Evolutionary conservation across 139 green algal species (phyloP), one percentile per base, ranked within the genome.

Genomic region (Micractinium conductrix): DNA sequence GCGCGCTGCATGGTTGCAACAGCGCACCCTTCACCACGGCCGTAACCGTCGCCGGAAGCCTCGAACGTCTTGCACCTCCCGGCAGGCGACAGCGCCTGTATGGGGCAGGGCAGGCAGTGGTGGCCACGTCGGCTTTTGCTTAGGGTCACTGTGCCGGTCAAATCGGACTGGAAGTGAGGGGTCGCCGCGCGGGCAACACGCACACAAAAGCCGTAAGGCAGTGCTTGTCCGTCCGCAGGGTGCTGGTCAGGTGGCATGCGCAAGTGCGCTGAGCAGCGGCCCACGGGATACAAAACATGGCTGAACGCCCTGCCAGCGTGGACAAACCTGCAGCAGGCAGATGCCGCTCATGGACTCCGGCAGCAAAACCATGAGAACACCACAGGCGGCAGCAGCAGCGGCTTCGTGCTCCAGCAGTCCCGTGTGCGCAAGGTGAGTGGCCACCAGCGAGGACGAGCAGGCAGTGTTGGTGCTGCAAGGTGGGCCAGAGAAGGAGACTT

Each of bases 361-460:
- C 53, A 86, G 62, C 43, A 90, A 48, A 5, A 91, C 65, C 24
- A 88, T 26, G 69, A 87, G 86, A 4, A 92, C 83, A 6, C 89
- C 89, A 30, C 81, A 75, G 7, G 75, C 53, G 1, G 93, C 22
- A 0, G 93, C 88, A 2, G 78, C 45, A 17, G 17, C 48, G 10
- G 60, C 74, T 26, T 91, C 85, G 4, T 44, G 55, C 0, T n/a
- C 38, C 5, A 53, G n/a, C 35, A 93, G 79, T n/a, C 86, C 80
- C 22, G 43, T 85, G 72, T 85, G 55, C 4, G 93, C 92, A 21
- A 96, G 44, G 78, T 93, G 83, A 4, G 91, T 87, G n/a, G 93
- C 89, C 5, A 97, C 93, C 35, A 98, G 87, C 17, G 93, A 96
- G 21, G 95, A 96, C 17, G 94, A 98, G 91, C 96, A 98, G 12